Evolutionary conservation across 176 grass and related monocot species (phyloP).

Genomic region (Avena insularis): DNA sequence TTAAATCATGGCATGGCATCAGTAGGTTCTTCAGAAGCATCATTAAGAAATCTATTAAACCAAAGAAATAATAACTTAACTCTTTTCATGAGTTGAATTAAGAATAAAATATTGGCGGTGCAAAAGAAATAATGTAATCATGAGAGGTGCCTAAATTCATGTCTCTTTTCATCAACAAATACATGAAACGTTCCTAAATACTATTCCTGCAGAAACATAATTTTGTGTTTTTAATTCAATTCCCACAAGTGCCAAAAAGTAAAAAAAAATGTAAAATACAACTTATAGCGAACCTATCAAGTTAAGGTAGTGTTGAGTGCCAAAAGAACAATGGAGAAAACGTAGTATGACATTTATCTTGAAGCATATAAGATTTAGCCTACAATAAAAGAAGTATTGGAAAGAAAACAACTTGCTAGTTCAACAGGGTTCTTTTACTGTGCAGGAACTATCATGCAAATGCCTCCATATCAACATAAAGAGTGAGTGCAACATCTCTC

Average conservation of each 20-base stretch:
- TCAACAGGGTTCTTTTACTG: not conserved
- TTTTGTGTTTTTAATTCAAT: slow-evolving; percentile 45
- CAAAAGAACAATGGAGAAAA: not conserved
- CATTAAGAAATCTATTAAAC: too few relatives aligned
- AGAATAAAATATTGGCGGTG: not conserved
- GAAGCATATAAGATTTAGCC: not conserved
- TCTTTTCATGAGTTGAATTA: slow-evolving; percentile 19
- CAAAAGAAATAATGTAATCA: not conserved
- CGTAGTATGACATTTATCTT: not conserved
- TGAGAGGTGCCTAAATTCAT: slow-evolving; percentile 79
- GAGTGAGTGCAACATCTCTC: too few relatives aligned
- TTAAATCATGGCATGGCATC: too few relatives aligned
- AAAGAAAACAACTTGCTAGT: not conserved
- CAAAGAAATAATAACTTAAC: too few relatives aligned
- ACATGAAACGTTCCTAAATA: slow-evolving; percentile 83
- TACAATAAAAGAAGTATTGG: not conserved
- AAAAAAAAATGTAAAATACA: slow-evolving; percentile 20
- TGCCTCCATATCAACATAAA: too few relatives aligned
- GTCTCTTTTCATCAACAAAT: slow-evolving; percentile 97
- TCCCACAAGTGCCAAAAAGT: slow-evolving; percentile 16
- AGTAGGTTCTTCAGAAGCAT: too few relatives aligned
- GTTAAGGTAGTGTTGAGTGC: slow-evolving; percentile 61
- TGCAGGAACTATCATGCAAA: too few relatives aligned
- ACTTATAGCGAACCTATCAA: slow-evolving; percentile 86
- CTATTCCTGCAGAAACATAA: slow-evolving; percentile 89